Evolutionary conservation across 1,139 yeast genomes (phyloP).

Genomic region (Magnusiomyces fungicola): DNA sequence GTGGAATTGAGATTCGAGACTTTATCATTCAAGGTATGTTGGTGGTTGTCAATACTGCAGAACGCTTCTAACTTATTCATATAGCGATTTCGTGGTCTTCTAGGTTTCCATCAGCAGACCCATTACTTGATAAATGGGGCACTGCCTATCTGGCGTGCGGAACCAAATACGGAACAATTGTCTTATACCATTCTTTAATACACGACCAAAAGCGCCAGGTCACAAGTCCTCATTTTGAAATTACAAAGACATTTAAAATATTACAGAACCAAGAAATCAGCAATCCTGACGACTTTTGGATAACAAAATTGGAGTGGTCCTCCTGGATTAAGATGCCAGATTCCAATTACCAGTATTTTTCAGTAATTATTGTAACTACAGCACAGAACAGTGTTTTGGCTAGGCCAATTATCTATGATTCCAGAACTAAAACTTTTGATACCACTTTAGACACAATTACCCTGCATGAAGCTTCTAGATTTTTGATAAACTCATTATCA

Average conservation of each 20-base stretch:
- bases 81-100: constrained; percentile 4
- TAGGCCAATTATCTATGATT: background rate
- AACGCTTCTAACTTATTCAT: too few species aligned
- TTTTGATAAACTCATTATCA: background rate
- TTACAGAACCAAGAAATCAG: too few species aligned
- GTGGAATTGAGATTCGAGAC: background rate
- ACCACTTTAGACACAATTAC: background rate
- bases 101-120: background rate
- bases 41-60: too few species aligned
- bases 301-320: background rate
- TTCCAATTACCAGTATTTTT: background rate
- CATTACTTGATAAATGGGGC: constrained; percentile 2
- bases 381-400: background rate
- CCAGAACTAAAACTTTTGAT: background rate
- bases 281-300: background rate
- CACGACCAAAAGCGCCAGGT: too few species aligned
- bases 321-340: background rate
- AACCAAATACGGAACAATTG: constrained; percentile 2
- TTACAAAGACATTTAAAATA: too few species aligned
- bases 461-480: background rate
- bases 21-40: constrained; percentile 1
- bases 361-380: background rate
- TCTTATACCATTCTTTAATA: background rate
- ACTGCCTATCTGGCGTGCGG: constrained; percentile 1
- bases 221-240: too few species aligned